A percentile compares a stretch with the other conserved stretches of the same genome.
phyloP scores from a whole-genome alignment of 352 stramenopile genomes.

The Pythium chondricola region DNA sequence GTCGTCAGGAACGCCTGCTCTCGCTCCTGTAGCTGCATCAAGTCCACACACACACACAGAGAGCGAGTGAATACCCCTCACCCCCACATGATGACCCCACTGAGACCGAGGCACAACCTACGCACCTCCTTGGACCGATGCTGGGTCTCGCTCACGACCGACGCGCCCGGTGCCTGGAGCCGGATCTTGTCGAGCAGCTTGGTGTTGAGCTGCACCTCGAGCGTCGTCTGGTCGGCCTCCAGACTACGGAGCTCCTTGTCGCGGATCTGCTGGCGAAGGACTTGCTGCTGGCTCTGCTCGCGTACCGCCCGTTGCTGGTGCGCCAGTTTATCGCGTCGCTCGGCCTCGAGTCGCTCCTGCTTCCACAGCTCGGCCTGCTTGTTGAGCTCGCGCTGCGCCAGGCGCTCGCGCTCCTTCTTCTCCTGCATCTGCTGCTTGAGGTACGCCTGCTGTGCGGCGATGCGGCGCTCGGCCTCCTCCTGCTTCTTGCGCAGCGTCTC shows the following conservation, averaged over 20 bases:
- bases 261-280: slow-evolving; percentile 62
- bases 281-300: slow-evolving; percentile 55
- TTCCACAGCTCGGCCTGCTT: slow-evolving; percentile 81
- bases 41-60: background rate
- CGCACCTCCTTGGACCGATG: slow-evolving; percentile 64
- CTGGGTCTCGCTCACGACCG: slow-evolving; percentile 64
- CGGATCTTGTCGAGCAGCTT: slow-evolving; percentile 70
- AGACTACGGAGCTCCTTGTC: slow-evolving; percentile 59
- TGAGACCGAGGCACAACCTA: too few species aligned
- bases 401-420: slow-evolving; percentile 56
- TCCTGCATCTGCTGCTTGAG: slow-evolving; percentile 58
- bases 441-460: slow-evolving; percentile 41
- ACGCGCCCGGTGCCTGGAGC: slow-evolving; percentile 31
- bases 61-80: background rate
- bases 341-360: slow-evolving; percentile 51
- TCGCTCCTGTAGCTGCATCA: slow-evolving; percentile 48
- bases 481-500: slow-evolving; percentile 49
- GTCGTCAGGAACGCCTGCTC: slow-evolving; percentile 31
- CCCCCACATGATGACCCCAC: background rate
- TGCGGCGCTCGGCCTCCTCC: slow-evolving; percentile 43
- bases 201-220: slow-evolving; percentile 73
- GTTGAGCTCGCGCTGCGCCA: slow-evolving; percentile 50
- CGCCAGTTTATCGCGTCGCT: slow-evolving; percentile 39
- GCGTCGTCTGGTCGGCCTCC: slow-evolving; percentile 52
- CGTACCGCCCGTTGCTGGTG: slow-evolving; percentile 44